phyloP scores from a whole-genome alignment of 176 grass and related monocot genomes.

The Themeda triandra region DNA sequence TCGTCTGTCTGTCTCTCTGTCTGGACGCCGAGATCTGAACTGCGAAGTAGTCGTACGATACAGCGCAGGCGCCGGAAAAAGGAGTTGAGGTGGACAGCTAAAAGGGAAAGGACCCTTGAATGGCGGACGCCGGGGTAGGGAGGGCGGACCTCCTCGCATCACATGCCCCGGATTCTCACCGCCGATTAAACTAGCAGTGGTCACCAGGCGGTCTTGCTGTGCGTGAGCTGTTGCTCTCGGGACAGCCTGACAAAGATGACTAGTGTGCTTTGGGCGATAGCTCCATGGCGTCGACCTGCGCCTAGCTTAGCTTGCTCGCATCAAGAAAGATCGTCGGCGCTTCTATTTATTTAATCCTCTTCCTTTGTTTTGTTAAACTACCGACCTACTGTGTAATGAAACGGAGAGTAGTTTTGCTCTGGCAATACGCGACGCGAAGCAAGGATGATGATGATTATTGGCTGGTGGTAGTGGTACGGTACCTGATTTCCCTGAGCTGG shows the following conservation, averaged over 20 bases:
- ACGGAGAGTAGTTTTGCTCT: neutral
- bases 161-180: slow-evolving; percentile 42
- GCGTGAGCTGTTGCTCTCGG: slow-evolving; percentile 42
- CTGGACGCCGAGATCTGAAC: slow-evolving; percentile 17
- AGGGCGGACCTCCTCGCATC: slow-evolving; percentile 28
- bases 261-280: slow-evolving; percentile 35
- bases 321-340: slow-evolving; percentile 16
- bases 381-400: neutral
- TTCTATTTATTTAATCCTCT: neutral
- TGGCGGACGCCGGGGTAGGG: slow-evolving; percentile 17
- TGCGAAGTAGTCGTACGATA: neutral
- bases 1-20: neutral
- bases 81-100: neutral
- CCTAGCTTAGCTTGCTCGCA: slow-evolving; percentile 10
- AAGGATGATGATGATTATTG: neutral
- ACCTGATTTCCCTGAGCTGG: slow-evolving; percentile 73
- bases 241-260: slow-evolving; percentile 32
- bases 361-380: neutral
- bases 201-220: neutral
- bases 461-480: neutral
- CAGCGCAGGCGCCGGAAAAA: neutral
- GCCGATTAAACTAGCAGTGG: slow-evolving; percentile 2
- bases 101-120: slow-evolving; percentile 35
- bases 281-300: slow-evolving; percentile 16
- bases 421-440: neutral